Conservation (phyloP, 139 green algal genomes). For the Pseudopediastrum boryanum region DNA sequence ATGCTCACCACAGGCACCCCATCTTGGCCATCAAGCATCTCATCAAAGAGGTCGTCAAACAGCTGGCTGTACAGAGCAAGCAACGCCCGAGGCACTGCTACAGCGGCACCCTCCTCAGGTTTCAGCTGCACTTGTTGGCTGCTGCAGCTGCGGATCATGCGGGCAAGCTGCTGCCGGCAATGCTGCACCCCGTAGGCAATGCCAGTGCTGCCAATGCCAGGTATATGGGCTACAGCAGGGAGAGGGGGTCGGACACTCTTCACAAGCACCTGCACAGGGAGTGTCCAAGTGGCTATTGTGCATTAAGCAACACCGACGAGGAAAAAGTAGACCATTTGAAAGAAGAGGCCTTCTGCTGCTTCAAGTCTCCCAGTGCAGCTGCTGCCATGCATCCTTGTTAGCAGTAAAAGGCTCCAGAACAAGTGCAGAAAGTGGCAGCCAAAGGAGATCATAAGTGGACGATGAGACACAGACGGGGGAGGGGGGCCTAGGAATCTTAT, state of each 20-base stretch:
- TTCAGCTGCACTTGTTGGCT: constrained; percentile 27
- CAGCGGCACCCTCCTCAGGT: constrained; percentile 15
- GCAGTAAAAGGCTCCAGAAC: too few relatives aligned
- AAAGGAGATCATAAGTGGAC: too few relatives aligned
- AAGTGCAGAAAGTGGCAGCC: too few relatives aligned
- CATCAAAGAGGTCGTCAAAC: constrained; percentile 35
- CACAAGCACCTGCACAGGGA: constrained; percentile 6
- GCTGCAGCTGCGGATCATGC: constrained; percentile 9
- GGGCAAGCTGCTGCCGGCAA: constrained; percentile 20
- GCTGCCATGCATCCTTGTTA: too few relatives aligned
- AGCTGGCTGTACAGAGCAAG: constrained; percentile 29
- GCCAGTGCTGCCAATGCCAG: background rate
- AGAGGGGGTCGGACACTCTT: constrained; percentile 9
- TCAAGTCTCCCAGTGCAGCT: too few relatives aligned
- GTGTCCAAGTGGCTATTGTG: background rate
- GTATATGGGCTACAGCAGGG: constrained; percentile 19
- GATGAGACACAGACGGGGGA: too few relatives aligned
- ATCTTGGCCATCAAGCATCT: constrained; percentile 31
- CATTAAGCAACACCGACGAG: background rate
- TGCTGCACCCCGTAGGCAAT: constrained; percentile 21
- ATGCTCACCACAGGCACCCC: too few relatives aligned
- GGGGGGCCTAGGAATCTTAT: too few relatives aligned
- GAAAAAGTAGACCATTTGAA: background rate
- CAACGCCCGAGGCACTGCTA: constrained; percentile 13
- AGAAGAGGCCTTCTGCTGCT: background rate